Base-by-base conservation (phyloP, 2,329 filamentous ascomycete species). In the Mycocentrospora acerina region DNA sequence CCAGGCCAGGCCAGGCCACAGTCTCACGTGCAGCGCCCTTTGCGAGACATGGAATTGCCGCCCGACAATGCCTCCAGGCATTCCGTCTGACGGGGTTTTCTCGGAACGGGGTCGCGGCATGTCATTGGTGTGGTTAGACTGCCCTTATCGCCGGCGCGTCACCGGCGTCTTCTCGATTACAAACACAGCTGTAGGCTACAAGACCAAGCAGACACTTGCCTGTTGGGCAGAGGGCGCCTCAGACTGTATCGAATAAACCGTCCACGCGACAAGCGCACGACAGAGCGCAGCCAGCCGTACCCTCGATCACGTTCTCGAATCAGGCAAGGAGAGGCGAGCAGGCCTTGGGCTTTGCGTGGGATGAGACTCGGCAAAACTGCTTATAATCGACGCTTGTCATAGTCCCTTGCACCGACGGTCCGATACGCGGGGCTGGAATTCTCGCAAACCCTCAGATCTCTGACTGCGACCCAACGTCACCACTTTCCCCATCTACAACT, bases 401-500 rank as follows among this genome's bases (percentile, higher is more conserved):
- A 29, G 18, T 19, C 36, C 35, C 18, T 29, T 22, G n/a, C 9
- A 24, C 19, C 35, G 27, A 32, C 32, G 29, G 32, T 40, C 42
- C 34, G 42, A 44, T 31, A 29, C 29, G 32, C 36, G 33, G 37
- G 42, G 42, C 42, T 41, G 30, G 37, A n/a, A 37, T 33, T 37
- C 42, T 44, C 34, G 35, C 37, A 40, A 44, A 37, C 37, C 41
- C 36, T 36, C 33, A 16, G 36, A 40, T 24, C 32, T n/a, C 33
- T 40, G 36, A 44, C 28, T n/a, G 30, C 37, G 41, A 40, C 16
- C 30, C 18, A 44, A 44, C 41, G 41, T 44, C 41, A 44, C 41
- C 37, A 42, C 31, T 38, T 34, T 22, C 5, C 19, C n/a, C n/a
- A n/a, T n/a, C n/a, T n/a, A n/a, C 5, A 22, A 6, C 19, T 22